phyloP scores from a whole-genome alignment of 2,329 filamentous ascomycete genomes.

The Tolypocladium endophyticum region DNA sequence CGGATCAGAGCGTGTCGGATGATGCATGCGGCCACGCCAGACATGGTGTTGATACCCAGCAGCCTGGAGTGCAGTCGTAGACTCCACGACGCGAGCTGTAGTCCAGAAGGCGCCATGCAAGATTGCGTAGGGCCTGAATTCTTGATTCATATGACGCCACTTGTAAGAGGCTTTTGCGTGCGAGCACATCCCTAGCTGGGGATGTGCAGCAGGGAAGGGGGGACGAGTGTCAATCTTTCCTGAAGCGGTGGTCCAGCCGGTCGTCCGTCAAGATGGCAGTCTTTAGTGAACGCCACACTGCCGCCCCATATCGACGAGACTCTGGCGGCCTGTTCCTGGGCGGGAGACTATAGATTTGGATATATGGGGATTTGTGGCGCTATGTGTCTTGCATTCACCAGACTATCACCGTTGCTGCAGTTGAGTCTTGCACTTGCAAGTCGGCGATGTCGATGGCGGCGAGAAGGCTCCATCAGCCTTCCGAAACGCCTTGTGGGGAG shows the following conservation, averaged over 20 bases:
- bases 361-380: too few species aligned
- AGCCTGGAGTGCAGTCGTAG: background rate
- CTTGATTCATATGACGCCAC: background rate
- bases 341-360: background rate
- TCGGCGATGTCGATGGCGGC: background rate
- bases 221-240: background rate
- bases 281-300: background rate
- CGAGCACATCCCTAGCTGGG: background rate
- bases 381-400: background rate
- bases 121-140: background rate
- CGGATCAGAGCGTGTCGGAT: background rate
- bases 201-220: background rate
- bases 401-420: background rate
- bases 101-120: background rate
- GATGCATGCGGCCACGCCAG: background rate
- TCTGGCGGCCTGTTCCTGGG: background rate
- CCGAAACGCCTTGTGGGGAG: background rate
- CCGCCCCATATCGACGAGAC: background rate
- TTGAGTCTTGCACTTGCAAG: background rate
- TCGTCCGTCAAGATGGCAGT: background rate
- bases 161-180: background rate
- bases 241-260: background rate
- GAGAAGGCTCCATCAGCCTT: background rate
- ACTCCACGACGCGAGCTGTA: background rate
- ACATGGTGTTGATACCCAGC: background rate